These are phyloP conservation scores for Quercus bicolor DNA, from an alignment of 306 rosid genomes.

Conservation along the genomic window DNA sequence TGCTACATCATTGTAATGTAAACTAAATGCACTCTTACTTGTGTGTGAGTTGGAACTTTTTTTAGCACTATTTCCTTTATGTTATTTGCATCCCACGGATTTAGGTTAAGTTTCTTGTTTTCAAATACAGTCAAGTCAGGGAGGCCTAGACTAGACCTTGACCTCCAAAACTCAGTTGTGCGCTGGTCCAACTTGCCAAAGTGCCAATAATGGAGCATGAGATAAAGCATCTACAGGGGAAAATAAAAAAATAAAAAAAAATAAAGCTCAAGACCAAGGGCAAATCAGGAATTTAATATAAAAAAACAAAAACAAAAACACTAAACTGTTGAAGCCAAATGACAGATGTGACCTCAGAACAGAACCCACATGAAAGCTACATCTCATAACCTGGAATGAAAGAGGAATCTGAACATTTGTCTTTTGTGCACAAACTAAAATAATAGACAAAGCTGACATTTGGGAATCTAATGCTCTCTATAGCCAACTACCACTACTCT, in stretches of 20 bases:
- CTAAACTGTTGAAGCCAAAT: not conserved
- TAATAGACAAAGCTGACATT: conserved; percentile 42
- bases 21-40: too few species aligned
- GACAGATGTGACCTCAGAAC: conserved; percentile 9
- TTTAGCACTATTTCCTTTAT: too few species aligned
- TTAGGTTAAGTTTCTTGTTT: too few species aligned
- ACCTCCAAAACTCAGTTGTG: conserved; percentile 15
- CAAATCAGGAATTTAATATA: too few species aligned
- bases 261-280: too few species aligned
- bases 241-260: too few species aligned
- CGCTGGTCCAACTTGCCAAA: conserved; percentile 44
- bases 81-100: too few species aligned
- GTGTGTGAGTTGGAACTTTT: too few species aligned
- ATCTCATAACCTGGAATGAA: conserved; percentile 15
- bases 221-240: not conserved
- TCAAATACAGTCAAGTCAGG: too few species aligned
- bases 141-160: not conserved
- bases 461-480: conserved; percentile 44
- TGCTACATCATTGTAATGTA: rapidly evolving
- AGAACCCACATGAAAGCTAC: conserved; percentile 58
- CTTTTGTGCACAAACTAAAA: conserved; percentile 62
- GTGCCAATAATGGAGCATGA: not conserved
- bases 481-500: conserved; percentile 16
- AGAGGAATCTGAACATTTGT: conserved; percentile 55
- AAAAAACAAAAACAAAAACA: too few species aligned